Evolutionary conservation across 345 rosid species (phyloP).

Genomic region (Acer saccharum): DNA sequence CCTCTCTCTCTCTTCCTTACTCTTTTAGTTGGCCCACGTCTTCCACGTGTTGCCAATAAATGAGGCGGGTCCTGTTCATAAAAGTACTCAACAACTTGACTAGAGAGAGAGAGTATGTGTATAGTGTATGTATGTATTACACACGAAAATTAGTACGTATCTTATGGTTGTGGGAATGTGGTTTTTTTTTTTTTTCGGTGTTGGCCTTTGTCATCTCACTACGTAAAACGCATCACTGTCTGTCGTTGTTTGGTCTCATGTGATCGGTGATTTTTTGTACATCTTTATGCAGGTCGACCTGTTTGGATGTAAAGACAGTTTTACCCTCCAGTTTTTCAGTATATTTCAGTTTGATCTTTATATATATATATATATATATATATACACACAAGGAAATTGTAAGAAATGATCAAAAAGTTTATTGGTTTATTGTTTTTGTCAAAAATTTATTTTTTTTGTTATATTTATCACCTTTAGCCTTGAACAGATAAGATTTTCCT

Average conservation of each 20-base stretch:
- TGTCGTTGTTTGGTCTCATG: background rate
- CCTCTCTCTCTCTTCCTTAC: background rate
- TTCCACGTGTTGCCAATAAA: conserved; percentile 15
- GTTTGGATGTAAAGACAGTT: background rate
- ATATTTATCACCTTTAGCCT: too few species aligned
- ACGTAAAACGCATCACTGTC: background rate
- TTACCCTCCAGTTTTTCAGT: background rate
- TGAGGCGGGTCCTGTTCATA: background rate
- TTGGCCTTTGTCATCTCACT: background rate
- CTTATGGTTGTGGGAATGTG: background rate
- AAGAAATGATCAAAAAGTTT: too few species aligned
- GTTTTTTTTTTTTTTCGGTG: background rate
- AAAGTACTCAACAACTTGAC: background rate
- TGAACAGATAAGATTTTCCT: too few species aligned
- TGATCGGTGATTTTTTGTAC: background rate
- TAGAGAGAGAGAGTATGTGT: background rate
- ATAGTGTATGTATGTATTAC: background rate
- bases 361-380: too few species aligned
- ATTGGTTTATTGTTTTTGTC: too few species aligned
- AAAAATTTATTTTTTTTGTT: too few species aligned
- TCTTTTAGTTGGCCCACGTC: background rate
- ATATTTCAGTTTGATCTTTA: too few species aligned
- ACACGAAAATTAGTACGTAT: background rate
- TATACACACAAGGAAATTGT: too few species aligned
- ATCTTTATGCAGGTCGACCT: background rate